Percentiles rank a stretch among this genome's conserved stretches.
Evolutionary conservation across 2,329 filamentous ascomycete species (phyloP).

Genomic region (Xylariaceae sp.): DNA sequence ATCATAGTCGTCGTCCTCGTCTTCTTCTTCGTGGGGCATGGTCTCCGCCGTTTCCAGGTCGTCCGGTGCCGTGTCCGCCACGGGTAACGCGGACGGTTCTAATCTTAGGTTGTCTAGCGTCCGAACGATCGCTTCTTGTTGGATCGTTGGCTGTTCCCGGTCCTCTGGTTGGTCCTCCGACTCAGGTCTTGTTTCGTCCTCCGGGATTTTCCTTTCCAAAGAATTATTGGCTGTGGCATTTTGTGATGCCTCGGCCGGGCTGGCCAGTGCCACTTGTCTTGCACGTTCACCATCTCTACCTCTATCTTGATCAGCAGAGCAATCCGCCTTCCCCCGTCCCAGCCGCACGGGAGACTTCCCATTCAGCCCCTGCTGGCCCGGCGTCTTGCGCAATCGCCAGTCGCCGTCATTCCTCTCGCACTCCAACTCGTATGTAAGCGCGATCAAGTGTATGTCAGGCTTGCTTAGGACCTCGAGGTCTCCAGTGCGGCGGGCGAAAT

Average conservation of each 20-base stretch:
- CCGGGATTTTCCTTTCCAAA: not conserved
- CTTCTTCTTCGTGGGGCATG: constrained; percentile 32
- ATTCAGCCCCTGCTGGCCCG: constrained; percentile 78
- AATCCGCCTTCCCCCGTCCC: constrained; percentile 41
- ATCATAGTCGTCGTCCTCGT: constrained; percentile 50
- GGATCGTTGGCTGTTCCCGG: constrained; percentile 16
- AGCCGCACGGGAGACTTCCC: constrained; percentile 63
- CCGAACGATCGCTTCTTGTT: constrained; percentile 29
- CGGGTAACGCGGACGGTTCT: constrained; percentile 24
- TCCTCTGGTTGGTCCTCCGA: constrained; percentile 2
- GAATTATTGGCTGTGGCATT: not conserved
- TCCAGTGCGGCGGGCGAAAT: constrained; percentile 87
- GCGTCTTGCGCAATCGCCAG: constrained; percentile 78
- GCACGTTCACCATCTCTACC: constrained; percentile 13
- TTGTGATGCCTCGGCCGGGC: constrained; percentile 16
- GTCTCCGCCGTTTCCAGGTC: constrained; percentile 10
- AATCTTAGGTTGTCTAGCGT: constrained; percentile 30
- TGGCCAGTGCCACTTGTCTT: constrained; percentile 3
- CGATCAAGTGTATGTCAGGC: constrained; percentile 87
- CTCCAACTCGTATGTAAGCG: constrained; percentile 92
- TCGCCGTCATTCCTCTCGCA: constrained; percentile 88
- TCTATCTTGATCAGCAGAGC: constrained; percentile 22
- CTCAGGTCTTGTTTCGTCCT: not conserved
- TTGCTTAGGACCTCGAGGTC: constrained; percentile 86
- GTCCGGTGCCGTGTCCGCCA: constrained; percentile 18